Percentiles rank a stretch among this genome's conserved stretches.
Evolutionary conservation across 148 eudicot genomes (phyloP).

Genomic region (Rhododendron molle): DNA sequence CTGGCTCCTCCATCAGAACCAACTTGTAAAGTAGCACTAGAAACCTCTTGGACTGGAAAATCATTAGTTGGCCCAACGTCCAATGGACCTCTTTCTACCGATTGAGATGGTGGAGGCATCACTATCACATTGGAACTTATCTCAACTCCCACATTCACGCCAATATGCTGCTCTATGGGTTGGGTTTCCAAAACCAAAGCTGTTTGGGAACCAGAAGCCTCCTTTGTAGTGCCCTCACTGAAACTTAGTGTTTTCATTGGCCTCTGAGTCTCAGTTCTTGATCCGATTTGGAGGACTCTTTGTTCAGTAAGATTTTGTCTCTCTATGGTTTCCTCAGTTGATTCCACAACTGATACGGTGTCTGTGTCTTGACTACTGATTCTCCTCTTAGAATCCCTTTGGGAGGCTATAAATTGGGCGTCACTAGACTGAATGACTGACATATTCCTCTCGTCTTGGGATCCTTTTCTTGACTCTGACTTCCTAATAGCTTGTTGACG

Average conservation of each 20-base stretch:
- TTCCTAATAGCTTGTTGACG: slow-evolving; percentile 20
- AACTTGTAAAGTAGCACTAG: slow-evolving; percentile 10
- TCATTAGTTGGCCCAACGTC: background rate
- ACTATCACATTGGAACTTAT: background rate
- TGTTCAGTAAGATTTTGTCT: slow-evolving; percentile 23
- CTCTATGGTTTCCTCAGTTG: slow-evolving; percentile 31
- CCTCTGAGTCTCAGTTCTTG: slow-evolving; percentile 20
- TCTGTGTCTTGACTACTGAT: slow-evolving; percentile 27
- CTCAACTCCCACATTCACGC: background rate
- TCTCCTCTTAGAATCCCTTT: slow-evolving; percentile 28
- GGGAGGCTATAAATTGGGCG: slow-evolving; percentile 3
- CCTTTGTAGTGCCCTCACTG: slow-evolving; percentile 26
- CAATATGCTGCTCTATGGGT: slow-evolving; percentile 12
- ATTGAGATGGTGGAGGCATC: slow-evolving; percentile 9
- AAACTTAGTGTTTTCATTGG: slow-evolving; percentile 19
- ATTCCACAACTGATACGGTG: slow-evolving; percentile 28
- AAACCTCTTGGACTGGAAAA: background rate
- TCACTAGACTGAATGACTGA: slow-evolving; percentile 13
- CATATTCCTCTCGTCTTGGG: slow-evolving; percentile 21
- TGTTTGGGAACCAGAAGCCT: slow-evolving; percentile 24
- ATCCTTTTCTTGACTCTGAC: slow-evolving; percentile 23
- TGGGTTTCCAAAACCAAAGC: slow-evolving; percentile 24
- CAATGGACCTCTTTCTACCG: slow-evolving; percentile 1
- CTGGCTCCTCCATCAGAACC: slow-evolving; percentile 18
- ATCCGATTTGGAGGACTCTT: slow-evolving; percentile 21